Evolutionary conservation across 345 rosid species (phyloP).

Genomic region (Populus euphratica): DNA sequence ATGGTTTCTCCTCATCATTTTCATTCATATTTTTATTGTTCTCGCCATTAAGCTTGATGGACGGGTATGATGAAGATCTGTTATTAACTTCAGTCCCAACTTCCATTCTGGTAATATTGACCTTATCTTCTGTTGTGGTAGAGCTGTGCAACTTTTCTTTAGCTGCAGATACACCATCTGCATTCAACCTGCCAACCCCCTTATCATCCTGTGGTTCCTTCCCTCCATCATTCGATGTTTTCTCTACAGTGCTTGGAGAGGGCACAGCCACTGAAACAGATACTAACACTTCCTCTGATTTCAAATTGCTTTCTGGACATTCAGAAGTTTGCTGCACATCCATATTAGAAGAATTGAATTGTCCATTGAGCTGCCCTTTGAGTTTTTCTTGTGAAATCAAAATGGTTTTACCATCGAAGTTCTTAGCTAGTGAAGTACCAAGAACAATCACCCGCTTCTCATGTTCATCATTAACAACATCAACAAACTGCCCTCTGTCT

Average conservation of each 20-base stretch:
- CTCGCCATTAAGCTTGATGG: slow-evolving; percentile 22
- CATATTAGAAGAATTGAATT: slow-evolving; percentile 26
- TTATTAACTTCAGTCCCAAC: slow-evolving; percentile 28
- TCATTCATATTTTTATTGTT: slow-evolving; percentile 18
- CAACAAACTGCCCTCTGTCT: slow-evolving; percentile 26
- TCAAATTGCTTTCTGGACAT: slow-evolving; percentile 39
- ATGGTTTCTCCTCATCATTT: slow-evolving; percentile 28
- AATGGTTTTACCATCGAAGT: slow-evolving; percentile 23
- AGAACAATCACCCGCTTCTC: slow-evolving; percentile 30
- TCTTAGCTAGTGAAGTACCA: slow-evolving; percentile 23
- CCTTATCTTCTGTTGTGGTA: slow-evolving; percentile 32
- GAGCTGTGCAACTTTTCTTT: slow-evolving; percentile 23
- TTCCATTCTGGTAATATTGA: slow-evolving; percentile 17
- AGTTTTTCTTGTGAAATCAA: slow-evolving; percentile 21
- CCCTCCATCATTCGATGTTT: slow-evolving; percentile 21
- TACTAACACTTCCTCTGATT: slow-evolving; percentile 28
- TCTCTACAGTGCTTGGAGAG: slow-evolving; percentile 17
- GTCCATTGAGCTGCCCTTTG: slow-evolving; percentile 27
- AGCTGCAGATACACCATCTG: slow-evolving; percentile 26
- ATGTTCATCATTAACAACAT: slow-evolving; percentile 25
- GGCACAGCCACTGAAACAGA: slow-evolving; percentile 21
- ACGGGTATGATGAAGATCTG: slow-evolving; percentile 17
- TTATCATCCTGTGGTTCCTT: slow-evolving; percentile 32
- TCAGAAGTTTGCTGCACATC: slow-evolving; percentile 40
- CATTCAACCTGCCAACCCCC: slow-evolving; percentile 20